These are phyloP conservation scores for Ramaria rubella DNA, from an alignment of 768 basidiomycete species.

Conservation along the genomic window DNA sequence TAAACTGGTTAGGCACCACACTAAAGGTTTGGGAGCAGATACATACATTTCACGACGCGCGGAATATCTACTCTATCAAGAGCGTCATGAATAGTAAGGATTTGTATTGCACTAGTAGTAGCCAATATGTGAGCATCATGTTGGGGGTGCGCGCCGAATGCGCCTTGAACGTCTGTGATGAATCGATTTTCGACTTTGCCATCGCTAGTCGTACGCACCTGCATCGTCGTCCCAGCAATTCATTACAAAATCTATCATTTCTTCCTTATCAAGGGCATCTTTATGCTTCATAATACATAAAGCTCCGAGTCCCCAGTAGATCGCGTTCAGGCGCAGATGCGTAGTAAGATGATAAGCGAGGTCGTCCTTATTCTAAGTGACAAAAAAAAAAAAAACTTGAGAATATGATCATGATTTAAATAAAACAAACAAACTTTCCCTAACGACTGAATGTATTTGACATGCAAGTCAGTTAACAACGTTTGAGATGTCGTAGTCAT, in stretches of 20 bases:
- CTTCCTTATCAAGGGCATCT: conserved; percentile 75
- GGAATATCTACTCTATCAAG: conserved; percentile 63
- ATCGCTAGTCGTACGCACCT: conserved; percentile 38
- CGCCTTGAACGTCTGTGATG: conserved; percentile 46
- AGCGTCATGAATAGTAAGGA: conserved; percentile 79
- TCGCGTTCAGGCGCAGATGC: conserved; percentile 90
- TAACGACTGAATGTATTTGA: conserved; percentile 69
- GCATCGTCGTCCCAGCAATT: conserved; percentile 92
- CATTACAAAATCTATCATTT: conserved; percentile 85
- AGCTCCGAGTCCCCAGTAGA: conserved; percentile 95
- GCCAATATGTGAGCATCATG: conserved; percentile 88
- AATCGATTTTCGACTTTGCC: background rate
- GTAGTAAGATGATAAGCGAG: conserved; percentile 85
- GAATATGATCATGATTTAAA: too few species aligned
- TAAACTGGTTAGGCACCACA: background rate
- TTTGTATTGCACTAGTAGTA: conserved; percentile 89
- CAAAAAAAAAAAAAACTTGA: conserved; percentile 22
- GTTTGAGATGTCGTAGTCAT: background rate
- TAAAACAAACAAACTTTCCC: conserved; percentile 47
- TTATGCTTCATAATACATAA: conserved; percentile 70
- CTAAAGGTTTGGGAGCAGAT: background rate
- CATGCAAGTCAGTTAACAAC: conserved; percentile 52
- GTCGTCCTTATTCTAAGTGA: conserved; percentile 69
- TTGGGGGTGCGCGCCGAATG: conserved; percentile 84
- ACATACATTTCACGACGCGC: conserved; percentile 68